Percentiles rank a stretch among this genome's conserved stretches.
Evolutionary conservation across 164 flowering plant species (phyloP).

Genomic region (Annona cherimola): DNA sequence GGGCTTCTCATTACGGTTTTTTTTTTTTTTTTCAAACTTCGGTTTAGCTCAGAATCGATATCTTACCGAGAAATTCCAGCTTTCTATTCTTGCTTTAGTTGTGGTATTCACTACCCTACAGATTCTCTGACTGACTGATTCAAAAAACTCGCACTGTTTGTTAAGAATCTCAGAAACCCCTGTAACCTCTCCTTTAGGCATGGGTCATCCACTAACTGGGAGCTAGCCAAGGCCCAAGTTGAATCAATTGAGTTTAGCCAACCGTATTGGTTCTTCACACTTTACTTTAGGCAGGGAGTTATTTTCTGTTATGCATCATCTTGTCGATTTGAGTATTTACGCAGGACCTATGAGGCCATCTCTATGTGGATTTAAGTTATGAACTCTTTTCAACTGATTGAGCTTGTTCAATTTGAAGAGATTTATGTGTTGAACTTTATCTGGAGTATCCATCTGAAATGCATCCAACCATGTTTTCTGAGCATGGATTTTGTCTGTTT

Average conservation of each 20-base stretch:
- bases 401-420: neutral
- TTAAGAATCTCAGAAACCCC: too few species aligned
- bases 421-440: neutral
- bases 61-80: neutral
- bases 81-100: neutral
- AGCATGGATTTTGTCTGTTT: constrained; percentile 1
- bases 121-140: neutral
- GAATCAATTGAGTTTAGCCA: neutral
- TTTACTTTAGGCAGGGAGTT: neutral
- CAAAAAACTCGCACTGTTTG: too few species aligned
- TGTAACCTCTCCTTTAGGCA: too few species aligned
- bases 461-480: neutral
- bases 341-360: neutral
- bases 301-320: neutral
- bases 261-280: neutral
- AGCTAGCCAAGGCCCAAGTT: neutral
- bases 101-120: neutral
- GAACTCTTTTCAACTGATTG: neutral
- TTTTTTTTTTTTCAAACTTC: too few species aligned
- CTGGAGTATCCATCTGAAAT: neutral
- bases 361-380: neutral
- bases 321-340: neutral
- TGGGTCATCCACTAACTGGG: neutral
- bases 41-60: neutral
- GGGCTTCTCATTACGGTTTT: neutral